Conservation (phyloP, 2,329 filamentous ascomycete species). For the Exophiala phaeomuriformis region DNA sequence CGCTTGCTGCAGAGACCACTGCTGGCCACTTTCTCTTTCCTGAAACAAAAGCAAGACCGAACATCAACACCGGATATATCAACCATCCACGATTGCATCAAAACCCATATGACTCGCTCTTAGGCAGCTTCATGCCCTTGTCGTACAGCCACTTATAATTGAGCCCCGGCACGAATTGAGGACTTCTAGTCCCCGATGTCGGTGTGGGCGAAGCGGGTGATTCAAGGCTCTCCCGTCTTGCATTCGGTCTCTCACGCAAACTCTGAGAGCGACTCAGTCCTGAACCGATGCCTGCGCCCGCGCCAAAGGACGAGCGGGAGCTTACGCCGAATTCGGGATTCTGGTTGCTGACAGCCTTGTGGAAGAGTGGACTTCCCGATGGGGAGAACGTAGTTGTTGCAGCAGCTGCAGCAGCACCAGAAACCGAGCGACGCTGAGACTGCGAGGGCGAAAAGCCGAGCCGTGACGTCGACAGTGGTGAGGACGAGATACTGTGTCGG, state of each 20-base stretch:
- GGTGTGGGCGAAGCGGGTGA: constrained; percentile 17
- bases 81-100: no score
- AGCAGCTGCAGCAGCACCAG: constrained; percentile 29
- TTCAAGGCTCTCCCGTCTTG: constrained; percentile 12
- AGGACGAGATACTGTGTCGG: constrained; percentile 35
- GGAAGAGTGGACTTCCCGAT: constrained; percentile 51
- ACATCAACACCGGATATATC: no score
- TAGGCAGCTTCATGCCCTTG: constrained; percentile 51
- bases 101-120: constrained; percentile 21
- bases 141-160: constrained; percentile 97
- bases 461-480: constrained; percentile 22
- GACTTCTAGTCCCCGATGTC: constrained; percentile 31
- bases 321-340: constrained; percentile 18
- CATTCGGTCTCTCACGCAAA: constrained; percentile 16
- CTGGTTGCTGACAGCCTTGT: constrained; percentile 52
- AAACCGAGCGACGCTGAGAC: constrained; percentile 32
- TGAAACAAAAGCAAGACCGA: no score
- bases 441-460: constrained; percentile 32
- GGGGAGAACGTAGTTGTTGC: constrained; percentile 47
- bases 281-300: constrained; percentile 10
- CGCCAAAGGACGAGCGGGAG: constrained; percentile 12
- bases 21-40: no score
- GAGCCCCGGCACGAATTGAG: constrained; percentile 65
- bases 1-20: no score
- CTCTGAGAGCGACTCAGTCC: constrained; percentile 22